Conservation (phyloP, 2,329 filamentous ascomycete species). For the Fusarium sp. region DNA sequence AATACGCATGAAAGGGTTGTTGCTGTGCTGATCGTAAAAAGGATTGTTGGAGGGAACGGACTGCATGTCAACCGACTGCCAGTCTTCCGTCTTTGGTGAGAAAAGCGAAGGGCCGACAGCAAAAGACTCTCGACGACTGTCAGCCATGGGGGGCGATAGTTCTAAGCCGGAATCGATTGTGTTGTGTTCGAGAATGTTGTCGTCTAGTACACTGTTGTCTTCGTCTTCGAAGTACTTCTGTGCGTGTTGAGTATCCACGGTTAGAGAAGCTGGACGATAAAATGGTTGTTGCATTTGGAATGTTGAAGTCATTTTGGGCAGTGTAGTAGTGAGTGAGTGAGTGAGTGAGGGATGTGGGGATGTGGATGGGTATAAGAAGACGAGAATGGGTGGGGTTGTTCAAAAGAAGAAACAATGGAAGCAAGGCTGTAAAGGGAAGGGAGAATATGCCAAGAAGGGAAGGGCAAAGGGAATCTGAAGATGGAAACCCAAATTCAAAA, state of each 20-base stretch:
- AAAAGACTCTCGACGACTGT: conserved; percentile 74
- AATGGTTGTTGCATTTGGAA: conserved; percentile 63
- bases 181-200: conserved; percentile 70
- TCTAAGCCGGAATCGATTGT: conserved; percentile 72
- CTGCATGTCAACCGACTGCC: conserved; percentile 75
- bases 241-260: conserved; percentile 66
- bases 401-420: conserved; percentile 38
- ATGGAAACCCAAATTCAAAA: conserved; percentile 39
- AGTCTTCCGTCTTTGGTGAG: conserved; percentile 74
- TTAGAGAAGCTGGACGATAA: conserved; percentile 64
- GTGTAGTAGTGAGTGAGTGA: conserved; percentile 45
- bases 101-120: conserved; percentile 69
- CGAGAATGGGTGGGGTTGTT: conserved; percentile 27
- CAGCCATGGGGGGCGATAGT: conserved; percentile 72
- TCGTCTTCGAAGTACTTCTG: conserved; percentile 73
- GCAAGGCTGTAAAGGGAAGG: conserved; percentile 41
- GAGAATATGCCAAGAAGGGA: conserved; percentile 44
- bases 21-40: conserved; percentile 69
- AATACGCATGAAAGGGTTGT: conserved; percentile 77
- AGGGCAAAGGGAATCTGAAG: conserved; percentile 38
- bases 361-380: conserved; percentile 31
- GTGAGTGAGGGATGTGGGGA: conserved; percentile 22
- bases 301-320: conserved; percentile 62
- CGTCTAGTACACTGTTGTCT: conserved; percentile 71
- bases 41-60: conserved; percentile 73